Base-by-base conservation (phyloP, 1,139 yeast genomes). In the Magnusiomyces suaveolens region DNA sequence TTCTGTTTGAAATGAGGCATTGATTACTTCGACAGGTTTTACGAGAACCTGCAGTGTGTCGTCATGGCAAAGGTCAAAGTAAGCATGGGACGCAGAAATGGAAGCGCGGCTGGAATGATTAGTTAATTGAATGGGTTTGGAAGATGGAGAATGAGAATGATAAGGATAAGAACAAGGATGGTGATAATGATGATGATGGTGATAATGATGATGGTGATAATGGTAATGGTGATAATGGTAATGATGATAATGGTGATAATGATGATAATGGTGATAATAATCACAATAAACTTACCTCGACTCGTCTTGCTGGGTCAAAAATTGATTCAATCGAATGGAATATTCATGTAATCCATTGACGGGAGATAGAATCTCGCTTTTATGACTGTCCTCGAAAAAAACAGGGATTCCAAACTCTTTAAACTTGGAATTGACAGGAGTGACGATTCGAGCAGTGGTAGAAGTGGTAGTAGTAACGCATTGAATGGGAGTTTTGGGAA, bases 331-430 rank as follows among this genome's bases (percentile, higher is more conserved):
- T 24, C 46, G 50, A 12, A 55, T 26, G n/a, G 57, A 55, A 24
- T 50, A 55, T 21, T 55, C 57, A 21, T 52, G 54, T 3, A 53
- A 20, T 16, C 52, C 55, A 33, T 55, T 52, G 21, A 55, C 54
- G 1, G 57, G 57, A 36, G 41, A 50, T 6, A 21, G 24, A 16
- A 36, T 18, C 41, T 36, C 18, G 46, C 41, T 32, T 32, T 29
- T 3, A 10, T 24, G 3, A 38, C 38, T n/a, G 48, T 16, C 6
- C n/a, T 46, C 48, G 23, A 46, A 46, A 4, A 46, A 25, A 14
- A 26, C 12, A 21, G 48, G 48, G n/a, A 18, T 43, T 3, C 14
- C 47, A 16, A 18, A 24, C 12, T 32, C 25, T 4, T 41, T 24
- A 25, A 41, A 21, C 10, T 41, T 18, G 44, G 44, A 41, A 20